Percentiles rank a stretch among this genome's conserved stretches.
Evolutionary conservation across 192 early-diverging fungal species (phyloP).

Genomic region (Tieghemiomyces parasiticus): DNA sequence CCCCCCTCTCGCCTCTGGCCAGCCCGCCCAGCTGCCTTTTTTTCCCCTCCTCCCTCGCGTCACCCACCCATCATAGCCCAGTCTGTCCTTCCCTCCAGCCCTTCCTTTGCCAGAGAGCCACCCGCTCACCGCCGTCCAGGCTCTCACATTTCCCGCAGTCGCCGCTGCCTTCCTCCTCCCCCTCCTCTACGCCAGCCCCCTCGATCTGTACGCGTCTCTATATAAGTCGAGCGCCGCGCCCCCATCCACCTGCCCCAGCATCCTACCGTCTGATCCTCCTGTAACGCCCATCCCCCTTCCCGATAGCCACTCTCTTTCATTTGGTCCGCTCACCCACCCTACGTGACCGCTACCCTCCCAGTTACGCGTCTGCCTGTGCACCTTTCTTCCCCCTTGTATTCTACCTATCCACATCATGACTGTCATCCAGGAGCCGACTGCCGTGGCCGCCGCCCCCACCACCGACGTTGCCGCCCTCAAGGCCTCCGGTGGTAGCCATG

Average conservation of each 20-base stretch:
- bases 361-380: not conserved
- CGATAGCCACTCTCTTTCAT: not conserved
- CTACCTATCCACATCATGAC: not conserved
- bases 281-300: not conserved
- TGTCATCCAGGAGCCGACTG: not conserved
- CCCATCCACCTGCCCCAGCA: not conserved
- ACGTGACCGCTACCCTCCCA: not conserved
- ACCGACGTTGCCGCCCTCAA: not conserved
- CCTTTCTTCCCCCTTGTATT: not conserved
- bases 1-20: too few relatives aligned
- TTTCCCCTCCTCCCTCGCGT: too few relatives aligned
- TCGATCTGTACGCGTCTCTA: too few relatives aligned
- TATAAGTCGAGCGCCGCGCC: too few relatives aligned
- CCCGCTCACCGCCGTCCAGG: too few relatives aligned
- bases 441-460: not conserved
- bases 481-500: constrained; percentile 2
- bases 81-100: too few relatives aligned
- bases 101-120: too few relatives aligned
- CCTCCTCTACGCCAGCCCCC: too few relatives aligned
- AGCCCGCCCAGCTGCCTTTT: too few relatives aligned
- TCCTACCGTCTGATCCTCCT: not conserved
- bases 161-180: too few relatives aligned
- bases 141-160: too few relatives aligned
- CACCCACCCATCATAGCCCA: too few relatives aligned
- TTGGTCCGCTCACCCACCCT: not conserved